Evolutionary conservation across 257 asterid species (phyloP).

Genomic region (Galeopsis tetrahit): DNA sequence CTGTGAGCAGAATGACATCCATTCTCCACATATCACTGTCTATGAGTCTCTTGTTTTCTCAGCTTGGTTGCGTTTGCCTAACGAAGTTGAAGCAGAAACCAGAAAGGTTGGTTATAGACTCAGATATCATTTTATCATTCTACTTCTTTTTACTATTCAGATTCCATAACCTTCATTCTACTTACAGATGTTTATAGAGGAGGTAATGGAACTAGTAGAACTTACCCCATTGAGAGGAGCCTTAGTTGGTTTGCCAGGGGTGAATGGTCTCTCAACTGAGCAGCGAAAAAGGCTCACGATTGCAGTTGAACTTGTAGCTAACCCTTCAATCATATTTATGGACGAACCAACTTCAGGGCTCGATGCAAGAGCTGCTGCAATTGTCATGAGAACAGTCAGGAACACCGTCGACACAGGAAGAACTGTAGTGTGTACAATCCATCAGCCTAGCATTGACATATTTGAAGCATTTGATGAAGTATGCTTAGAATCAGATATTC

Average conservation of each 20-base stretch:
- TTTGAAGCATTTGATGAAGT: conserved; percentile 76
- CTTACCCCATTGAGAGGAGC: conserved; percentile 48
- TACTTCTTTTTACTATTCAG: background rate
- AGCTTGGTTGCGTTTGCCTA: conserved; percentile 57
- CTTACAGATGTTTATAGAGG: conserved; percentile 56
- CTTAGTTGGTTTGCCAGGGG: conserved; percentile 61
- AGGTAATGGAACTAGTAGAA: conserved; percentile 71
- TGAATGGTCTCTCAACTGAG: conserved; percentile 60
- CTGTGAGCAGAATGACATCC: conserved; percentile 63
- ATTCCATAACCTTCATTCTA: background rate
- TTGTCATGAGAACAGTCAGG: conserved; percentile 66
- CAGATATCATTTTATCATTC: background rate
- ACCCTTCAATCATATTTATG: conserved; percentile 66
- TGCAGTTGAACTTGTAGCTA: conserved; percentile 70
- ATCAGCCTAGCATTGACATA: conserved; percentile 70
- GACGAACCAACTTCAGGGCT: conserved; percentile 71
- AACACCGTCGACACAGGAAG: conserved; percentile 67
- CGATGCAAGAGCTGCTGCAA: conserved; percentile 70
- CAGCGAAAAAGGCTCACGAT: conserved; percentile 65
- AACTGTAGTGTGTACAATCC: conserved; percentile 71
- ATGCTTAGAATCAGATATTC: background rate
- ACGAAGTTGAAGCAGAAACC: conserved; percentile 48
- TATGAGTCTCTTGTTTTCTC: conserved; percentile 54
- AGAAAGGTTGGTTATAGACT: conserved; percentile 51
- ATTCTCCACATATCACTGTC: conserved; percentile 59